Evolutionary conservation across 1,284 basidiomycete species (phyloP), one percentile per base, ranked within the genome.

Genomic region (Sporisorium graminicola): DNA sequence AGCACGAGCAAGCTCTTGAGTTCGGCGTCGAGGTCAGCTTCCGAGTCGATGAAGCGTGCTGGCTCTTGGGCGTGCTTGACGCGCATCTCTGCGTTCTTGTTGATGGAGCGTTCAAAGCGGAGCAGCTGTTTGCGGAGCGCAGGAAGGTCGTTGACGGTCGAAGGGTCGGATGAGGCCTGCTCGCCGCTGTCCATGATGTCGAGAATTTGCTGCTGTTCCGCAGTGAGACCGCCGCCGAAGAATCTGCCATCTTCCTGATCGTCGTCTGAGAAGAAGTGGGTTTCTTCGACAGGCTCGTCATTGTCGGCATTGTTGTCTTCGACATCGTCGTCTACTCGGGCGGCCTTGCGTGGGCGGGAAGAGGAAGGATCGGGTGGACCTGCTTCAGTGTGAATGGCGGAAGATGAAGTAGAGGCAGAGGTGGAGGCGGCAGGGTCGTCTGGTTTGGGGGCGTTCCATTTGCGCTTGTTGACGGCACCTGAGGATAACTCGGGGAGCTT

Each of bases 41-140:
- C 97, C 0, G 97, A 99, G 81, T 98, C 95, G 82, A 99, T 97
- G 88, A 99, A 99, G 86, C 95, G 96, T 10, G 71, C 58, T 0
- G 86, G 85, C 26, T 86, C 70, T 31, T 77, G 61, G n/a, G 79
- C 65, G 72, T 78, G 82, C 63, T 85, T 86, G 47, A 82, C 94
- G 31, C 96, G 89, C 85, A 97, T 92, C 86, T 97, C 94, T 79
- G 95, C 93, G 85, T 99, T 99, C 87, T 94, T 96, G 82, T 92
- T 91, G 31, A 93, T 92, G 1, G 93, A 91, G 22, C 93, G 90
- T 86, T 99, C 95, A 76, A 99, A 93, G 46, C 90, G 89, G 35
- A 93, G 87, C 14, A 99, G 88, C 65, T 92, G 88, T 77, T 92
- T 90, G 58, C 93, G 90, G 14, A 75, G 52, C 3, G 59, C 35